Evolutionary conservation across 1,284 basidiomycete species (phyloP), one percentile per base, ranked within the genome.

Genomic region (Mycena citricolor): DNA sequence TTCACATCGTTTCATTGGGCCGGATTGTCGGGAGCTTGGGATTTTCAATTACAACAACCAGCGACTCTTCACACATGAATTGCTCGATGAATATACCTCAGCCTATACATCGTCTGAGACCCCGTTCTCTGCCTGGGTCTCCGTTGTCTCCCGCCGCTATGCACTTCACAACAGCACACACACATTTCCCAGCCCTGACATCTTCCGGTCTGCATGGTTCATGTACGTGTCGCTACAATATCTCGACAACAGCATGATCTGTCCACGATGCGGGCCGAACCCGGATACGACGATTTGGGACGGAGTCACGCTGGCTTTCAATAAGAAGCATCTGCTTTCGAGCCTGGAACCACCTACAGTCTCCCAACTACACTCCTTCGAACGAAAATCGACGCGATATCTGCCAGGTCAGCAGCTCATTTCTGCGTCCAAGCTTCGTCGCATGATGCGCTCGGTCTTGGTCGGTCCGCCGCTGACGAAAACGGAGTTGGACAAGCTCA

Each of bases 11-110:
- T 42, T 51, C 26, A 54, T 61, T 16, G 58, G 59, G 1, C 59
- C 61, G 2, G 62, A 64, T 37, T 44, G 50, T 8, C 29, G 44
- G 7, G 38, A 57, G 5, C 26, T 48, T 2, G 57, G 59, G 1
- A 20, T 63, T 2, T 62, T 64, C 46, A 64, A 65, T 43, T 55
- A 47, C 17, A 64, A 65, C 35, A 65, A 64, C 36, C 21, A 30
- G 11, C 22, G 47, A 8, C 29, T 62, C 2, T 58, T 61, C 34
- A 38, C 59, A 2, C 63, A 63, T 28, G 57, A 60, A 19, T 51
- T 65, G 1, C 52, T 65, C 1, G 55, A 64, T 16, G 56, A 62
- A 12, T 64, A 62, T 33, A 64, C 58, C 0, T 53, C 52, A 1
- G 41, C 53, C 4, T 62, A 47, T 29, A 60, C 55, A 0, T 39